A percentile compares a stretch with the other conserved stretches of the same genome.
Conservation (phyloP, 345 rosid genomes). For the Linum usitatissimum region DNA sequence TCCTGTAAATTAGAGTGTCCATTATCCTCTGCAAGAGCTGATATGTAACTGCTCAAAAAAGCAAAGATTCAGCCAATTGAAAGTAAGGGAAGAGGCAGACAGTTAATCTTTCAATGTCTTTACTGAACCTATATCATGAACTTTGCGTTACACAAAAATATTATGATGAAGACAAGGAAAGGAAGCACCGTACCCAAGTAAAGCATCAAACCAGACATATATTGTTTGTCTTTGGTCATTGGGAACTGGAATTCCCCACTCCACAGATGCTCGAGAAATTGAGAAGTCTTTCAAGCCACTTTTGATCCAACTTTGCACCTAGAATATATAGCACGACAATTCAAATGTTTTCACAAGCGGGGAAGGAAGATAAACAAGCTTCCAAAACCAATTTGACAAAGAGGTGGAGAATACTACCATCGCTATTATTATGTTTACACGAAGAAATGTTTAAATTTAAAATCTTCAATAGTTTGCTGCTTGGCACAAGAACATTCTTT, state of each 20-base stretch:
- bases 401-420: not conserved
- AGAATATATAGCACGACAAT: constrained; percentile 13
- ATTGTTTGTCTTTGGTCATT: constrained; percentile 76
- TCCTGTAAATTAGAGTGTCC: constrained; percentile 44
- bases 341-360: not conserved
- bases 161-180: not conserved
- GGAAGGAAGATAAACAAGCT: not conserved
- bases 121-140: not conserved
- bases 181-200: constrained; percentile 55
- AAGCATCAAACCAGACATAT: constrained; percentile 98
- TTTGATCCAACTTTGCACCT: constrained; percentile 92
- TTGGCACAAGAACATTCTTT: not conserved
- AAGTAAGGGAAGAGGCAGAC: not conserved
- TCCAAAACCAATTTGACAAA: not conserved
- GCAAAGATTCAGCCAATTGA: not conserved
- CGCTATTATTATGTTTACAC: not conserved
- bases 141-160: not conserved
- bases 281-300: constrained; percentile 85
- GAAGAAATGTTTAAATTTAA: too few relatives aligned
- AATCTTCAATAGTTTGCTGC: too few relatives aligned
- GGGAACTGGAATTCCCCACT: constrained; percentile 97
- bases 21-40: constrained; percentile 59
- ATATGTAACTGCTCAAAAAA: constrained; percentile 48
- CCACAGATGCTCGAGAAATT: constrained; percentile 90
- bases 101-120: not conserved